Base-by-base conservation (phyloP, 176 grass and related monocot species). In the Rhynchospora pubera region DNA sequence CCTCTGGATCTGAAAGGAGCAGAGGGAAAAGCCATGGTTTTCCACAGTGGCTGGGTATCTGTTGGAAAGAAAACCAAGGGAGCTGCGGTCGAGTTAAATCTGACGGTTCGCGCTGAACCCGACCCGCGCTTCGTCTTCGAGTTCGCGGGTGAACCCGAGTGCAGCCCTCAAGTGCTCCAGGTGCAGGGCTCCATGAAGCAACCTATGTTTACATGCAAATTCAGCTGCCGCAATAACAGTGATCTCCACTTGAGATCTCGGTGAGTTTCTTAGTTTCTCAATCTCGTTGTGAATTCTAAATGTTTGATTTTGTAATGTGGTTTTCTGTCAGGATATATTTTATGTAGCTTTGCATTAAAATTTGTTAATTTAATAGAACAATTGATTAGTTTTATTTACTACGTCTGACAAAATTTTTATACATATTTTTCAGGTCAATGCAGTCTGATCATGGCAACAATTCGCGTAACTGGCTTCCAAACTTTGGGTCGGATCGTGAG, bases 121-220 rank as follows among this genome's bases (percentile, higher is more conserved):
- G 94, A 97, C 46, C 94, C 94, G 2, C 56, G 91, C 0, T 97
- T 94, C 32, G 91, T 97, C 1, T 97, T 97, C 81, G 91, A 97
- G 86, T 97, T 97, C 62, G 94, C 89, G 64, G 91, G 91, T 62
- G 91, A 97, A 81, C 91, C 94, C 8, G 91, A 97, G 91, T 92
- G 91, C 77, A 92, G 91, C 85, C 91, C 94, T 8, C 91, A 91
- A 87, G 94, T 94, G 24, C 83, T 91, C 34, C 91, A 94, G 90
- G 87, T 92, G 24, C 75, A 86, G 21, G 88, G 90, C n/a, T 42
- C 4, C 69, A 87, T 90, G 89, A 91, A 86, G 68, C 94, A 97
- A 85, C 94, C 94, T 11, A 91, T 97, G 83, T 97, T 97, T 88
- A 97, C 91, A 23, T 97, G 94, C 94, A 89, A 89, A 83, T 99